A percentile compares a stretch with the other conserved stretches of the same genome.
Conservation (phyloP, 495 filamentous ascomycete genomes). For the Hypomontagnella monticulosa region DNA sequence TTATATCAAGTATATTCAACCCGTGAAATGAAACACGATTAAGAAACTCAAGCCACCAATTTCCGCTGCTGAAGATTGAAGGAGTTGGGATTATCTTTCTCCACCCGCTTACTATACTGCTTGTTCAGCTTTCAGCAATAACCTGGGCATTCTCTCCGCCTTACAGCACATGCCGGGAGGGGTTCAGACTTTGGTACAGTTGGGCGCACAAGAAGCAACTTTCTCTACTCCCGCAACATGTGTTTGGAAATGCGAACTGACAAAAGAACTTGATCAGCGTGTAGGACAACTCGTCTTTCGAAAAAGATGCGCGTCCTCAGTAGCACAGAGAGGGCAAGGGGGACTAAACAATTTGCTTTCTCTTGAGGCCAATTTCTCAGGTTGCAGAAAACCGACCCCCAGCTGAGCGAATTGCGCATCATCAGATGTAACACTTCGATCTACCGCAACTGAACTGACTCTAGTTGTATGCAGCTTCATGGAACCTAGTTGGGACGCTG, state of each 20-base stretch:
- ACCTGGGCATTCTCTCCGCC: not conserved
- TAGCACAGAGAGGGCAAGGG: conserved; percentile 25
- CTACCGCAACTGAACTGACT: conserved; percentile 35
- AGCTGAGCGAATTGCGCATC: conserved; percentile 27
- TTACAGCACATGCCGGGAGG: conserved; percentile 11
- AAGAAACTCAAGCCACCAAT: conserved; percentile 21
- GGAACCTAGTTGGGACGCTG: conserved; percentile 8
- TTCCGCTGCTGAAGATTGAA: not conserved
- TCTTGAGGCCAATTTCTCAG: conserved; percentile 37
- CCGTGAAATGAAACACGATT: conserved; percentile 34
- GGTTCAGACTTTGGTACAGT: conserved; percentile 16
- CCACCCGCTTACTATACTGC: conserved; percentile 9
- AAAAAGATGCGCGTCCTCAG: conserved; percentile 34
- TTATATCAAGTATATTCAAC: conserved; percentile 32
- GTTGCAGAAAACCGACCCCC: conserved; percentile 30
- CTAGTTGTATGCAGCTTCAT: conserved; percentile 35
- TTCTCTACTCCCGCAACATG: conserved; percentile 22
- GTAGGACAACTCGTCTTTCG: conserved; percentile 43
- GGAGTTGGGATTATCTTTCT: conserved; percentile 15
- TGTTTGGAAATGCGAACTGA: conserved; percentile 37
- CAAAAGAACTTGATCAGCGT: conserved; percentile 15
- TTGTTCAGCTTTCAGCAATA: not conserved
- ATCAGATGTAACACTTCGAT: conserved; percentile 37
- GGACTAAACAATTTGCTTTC: conserved; percentile 25
- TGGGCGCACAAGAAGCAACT: conserved; percentile 28